Evolutionary conservation across 805 yeast genomes (phyloP).

Genomic region (Candida corydali): DNA sequence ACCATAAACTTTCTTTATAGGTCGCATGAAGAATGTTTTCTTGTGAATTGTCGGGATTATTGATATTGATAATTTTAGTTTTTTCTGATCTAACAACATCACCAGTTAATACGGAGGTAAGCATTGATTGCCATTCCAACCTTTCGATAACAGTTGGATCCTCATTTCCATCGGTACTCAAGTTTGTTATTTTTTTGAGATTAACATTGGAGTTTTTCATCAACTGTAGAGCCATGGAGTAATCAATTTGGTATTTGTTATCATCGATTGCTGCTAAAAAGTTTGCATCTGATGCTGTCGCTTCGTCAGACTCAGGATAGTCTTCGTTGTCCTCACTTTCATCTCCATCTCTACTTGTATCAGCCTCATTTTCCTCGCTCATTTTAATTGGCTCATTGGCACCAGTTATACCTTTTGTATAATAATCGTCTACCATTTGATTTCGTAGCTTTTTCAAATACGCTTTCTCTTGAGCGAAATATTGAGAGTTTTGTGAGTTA

Average conservation of each 20-base stretch:
- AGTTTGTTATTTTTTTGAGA: conserved; percentile 23
- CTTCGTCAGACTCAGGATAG: not conserved
- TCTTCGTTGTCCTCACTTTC: conserved; percentile 13
- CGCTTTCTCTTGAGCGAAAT: conserved; percentile 61
- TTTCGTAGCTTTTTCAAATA: conserved; percentile 61
- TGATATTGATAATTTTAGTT: conserved; percentile 59
- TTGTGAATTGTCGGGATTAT: conserved; percentile 30
- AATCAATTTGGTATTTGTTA: conserved; percentile 47
- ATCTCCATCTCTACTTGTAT: conserved; percentile 16
- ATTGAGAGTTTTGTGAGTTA: conserved; percentile 19
- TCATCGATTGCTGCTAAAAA: conserved; percentile 39
- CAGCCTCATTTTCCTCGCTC: conserved; percentile 15
- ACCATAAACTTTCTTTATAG: conserved; percentile 76
- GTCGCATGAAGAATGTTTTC: conserved; percentile 51
- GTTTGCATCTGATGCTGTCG: conserved; percentile 17
- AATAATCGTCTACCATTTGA: conserved; percentile 64
- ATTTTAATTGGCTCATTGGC: conserved; percentile 22
- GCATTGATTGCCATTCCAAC: conserved; percentile 94
- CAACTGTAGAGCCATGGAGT: conserved; percentile 32
- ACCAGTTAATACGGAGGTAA: conserved; percentile 85
- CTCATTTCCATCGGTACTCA: conserved; percentile 35
- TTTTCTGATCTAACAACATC: conserved; percentile 92
- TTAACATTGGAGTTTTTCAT: conserved; percentile 29
- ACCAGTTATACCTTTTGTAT: conserved; percentile 60
- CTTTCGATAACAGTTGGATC: conserved; percentile 63